Base-by-base conservation (phyloP, 1,284 basidiomycete species). In the Vanrija sp. region DNA sequence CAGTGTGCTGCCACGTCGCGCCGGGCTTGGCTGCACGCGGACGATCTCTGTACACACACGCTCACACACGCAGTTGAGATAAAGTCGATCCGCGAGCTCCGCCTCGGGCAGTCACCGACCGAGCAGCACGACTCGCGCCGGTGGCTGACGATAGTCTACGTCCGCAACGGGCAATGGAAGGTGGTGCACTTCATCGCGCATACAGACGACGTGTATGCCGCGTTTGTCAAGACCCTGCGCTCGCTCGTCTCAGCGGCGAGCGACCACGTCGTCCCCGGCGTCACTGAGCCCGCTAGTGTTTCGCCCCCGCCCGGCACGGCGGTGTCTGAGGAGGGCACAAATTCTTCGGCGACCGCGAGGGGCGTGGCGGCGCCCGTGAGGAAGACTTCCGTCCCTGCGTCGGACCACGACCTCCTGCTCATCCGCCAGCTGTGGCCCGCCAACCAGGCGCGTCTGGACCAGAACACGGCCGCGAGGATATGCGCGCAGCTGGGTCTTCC, bases 41-140 rank as follows among this genome's bases (percentile, higher is more conserved):
- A 3, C n/a, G 39, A 34, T 34, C 34, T 34, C 14, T 12, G 6
- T 14, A 15, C 43, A 44, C 43, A 16, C 43, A 15, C 43, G n/a
- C 43, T 44, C 43, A 15, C 43, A 44, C 43, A 10, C 23, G 4
- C 68, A 90, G 92, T 96, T 53, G 87, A 89, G 4, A 87, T 97
- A 64, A 90, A 91, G 72, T 85, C 85, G 63, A 92, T 98, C 72
- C 88, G 92, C 60, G 94, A 98, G 69, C 83, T 98, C 9, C 87
- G 95, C 14, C 83, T 87, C 7, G 89, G 68, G n/a, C 86, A 45
- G 68, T 83, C 10, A 83, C 89, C 59, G 85, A 90, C 26, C 80
- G 87, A 38, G 70, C 21, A 26, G 26, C 72, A 74, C 26, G 74
- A 78, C 55, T 76, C 77, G 51, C 67, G 74, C 4, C 74, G 76